These are phyloP conservation scores for Pestalotiopsis fici DNA, from an alignment of 2,329 filamentous ascomycete species.

Conservation along the genomic window DNA sequence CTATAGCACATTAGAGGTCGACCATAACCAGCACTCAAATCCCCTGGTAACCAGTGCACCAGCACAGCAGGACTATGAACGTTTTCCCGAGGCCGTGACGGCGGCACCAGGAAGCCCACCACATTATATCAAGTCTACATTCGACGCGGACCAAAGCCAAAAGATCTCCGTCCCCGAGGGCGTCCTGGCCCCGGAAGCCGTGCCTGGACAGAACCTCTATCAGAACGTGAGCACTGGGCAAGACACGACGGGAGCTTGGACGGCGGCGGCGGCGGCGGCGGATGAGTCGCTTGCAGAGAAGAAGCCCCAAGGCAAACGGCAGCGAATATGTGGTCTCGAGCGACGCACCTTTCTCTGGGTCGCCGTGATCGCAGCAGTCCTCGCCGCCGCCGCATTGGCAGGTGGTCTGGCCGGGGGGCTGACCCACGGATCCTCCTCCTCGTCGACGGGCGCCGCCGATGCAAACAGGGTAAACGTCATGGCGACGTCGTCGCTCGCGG, in stretches of 20 bases:
- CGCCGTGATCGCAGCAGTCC: slow-evolving; percentile 10
- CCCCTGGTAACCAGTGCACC: background rate
- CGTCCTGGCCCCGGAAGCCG: background rate
- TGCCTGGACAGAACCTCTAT: background rate
- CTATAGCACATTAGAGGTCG: slow-evolving; percentile 3
- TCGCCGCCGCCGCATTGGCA: slow-evolving; percentile 17
- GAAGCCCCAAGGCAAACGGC: background rate
- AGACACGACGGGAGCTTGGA: background rate
- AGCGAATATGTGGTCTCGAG: slow-evolving; percentile 17
- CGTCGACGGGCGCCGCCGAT: background rate
- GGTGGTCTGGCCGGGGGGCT: slow-evolving; percentile 21
- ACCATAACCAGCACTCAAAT: background rate
- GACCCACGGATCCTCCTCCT: background rate
- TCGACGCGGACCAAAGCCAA: background rate
- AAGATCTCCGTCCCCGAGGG: background rate
- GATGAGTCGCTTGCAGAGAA: background rate
- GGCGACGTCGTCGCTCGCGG: slow-evolving; percentile 19
- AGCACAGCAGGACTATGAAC: background rate
- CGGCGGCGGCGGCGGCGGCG: background rate
- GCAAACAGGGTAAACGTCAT: slow-evolving; percentile 14
- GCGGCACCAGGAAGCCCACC: background rate
- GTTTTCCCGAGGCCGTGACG: background rate
- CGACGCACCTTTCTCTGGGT: slow-evolving; percentile 17
- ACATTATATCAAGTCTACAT: background rate
- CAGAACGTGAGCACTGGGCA: background rate